These are phyloP conservation scores for Cupressus sempervirens DNA, from an alignment of 75 land plant species.

Conservation along the genomic window DNA sequence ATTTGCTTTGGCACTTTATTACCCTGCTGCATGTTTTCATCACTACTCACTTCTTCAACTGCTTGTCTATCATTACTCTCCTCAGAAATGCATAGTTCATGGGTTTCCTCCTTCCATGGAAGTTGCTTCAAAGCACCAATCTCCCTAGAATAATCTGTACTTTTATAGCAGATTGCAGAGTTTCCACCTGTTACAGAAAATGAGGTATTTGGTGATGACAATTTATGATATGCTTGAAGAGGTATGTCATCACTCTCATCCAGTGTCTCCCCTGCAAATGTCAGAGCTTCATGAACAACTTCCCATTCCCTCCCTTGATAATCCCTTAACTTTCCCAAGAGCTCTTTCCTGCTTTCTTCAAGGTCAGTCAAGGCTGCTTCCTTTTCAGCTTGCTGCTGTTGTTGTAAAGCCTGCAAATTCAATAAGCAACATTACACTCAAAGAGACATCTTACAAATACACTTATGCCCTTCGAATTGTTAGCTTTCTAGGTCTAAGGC, in stretches of 20 bases:
- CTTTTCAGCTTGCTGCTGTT: slow-evolving; percentile 29
- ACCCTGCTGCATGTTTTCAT: neutral
- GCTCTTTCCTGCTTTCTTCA: slow-evolving; percentile 34
- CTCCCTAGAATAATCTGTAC: neutral
- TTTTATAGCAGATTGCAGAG: neutral
- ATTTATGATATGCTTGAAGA: neutral
- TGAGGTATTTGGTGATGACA: neutral
- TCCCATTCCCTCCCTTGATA: slow-evolving; percentile 31
- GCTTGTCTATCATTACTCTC: neutral
- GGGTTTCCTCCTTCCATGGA: neutral
- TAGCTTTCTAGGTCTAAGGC: too few relatives aligned
- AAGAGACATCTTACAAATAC: neutral
- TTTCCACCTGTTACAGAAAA: neutral
- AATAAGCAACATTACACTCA: neutral
- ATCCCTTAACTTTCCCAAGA: slow-evolving; percentile 18
- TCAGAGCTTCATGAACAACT: slow-evolving; percentile 36
- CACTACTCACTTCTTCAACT: neutral
- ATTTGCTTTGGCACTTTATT: neutral
- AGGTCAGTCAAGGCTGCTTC: slow-evolving; percentile 32
- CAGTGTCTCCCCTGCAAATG: slow-evolving; percentile 34
- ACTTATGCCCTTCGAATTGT: too few relatives aligned
- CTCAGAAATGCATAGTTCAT: neutral
- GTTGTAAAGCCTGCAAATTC: slow-evolving; percentile 29
- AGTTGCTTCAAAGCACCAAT: neutral
- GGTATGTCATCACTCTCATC: neutral